A percentile compares a stretch with the other conserved stretches of the same genome.
phyloP scores from a whole-genome alignment of 2,329 filamentous ascomycete genomes.

The Proliferodiscus dingleyae region DNA sequence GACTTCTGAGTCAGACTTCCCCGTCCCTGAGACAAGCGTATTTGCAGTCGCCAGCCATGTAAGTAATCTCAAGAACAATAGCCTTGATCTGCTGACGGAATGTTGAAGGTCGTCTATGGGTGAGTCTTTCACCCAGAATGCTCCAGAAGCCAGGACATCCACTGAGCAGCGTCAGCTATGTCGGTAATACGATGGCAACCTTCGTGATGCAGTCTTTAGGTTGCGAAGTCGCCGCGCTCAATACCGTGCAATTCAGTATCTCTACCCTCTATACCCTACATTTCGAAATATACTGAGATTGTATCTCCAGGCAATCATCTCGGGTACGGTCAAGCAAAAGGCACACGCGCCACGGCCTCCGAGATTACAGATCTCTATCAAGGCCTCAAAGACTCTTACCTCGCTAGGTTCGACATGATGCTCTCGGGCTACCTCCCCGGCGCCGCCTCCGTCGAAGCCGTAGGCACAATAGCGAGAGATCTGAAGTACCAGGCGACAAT shows the following conservation, averaged over 20 bases:
- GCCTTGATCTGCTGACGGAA: conserved; percentile 15
- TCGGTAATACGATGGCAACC: conserved; percentile 95
- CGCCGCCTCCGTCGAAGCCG: conserved; percentile 74
- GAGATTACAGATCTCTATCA: conserved; percentile 82
- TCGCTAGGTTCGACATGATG: conserved; percentile 90
- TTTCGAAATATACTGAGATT: not conserved
- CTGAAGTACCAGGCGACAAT: conserved; percentile 61
- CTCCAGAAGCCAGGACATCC: not conserved
- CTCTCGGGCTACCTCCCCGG: conserved; percentile 92
- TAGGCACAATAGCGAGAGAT: conserved; percentile 79
- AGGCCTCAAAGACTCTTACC: conserved; percentile 75
- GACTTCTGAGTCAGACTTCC: conserved; percentile 23
- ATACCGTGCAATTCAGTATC: conserved; percentile 96
- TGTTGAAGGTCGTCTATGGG: conserved; percentile 65
- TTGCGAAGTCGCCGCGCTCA: conserved; percentile 88
- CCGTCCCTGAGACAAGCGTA: conserved; percentile 59
- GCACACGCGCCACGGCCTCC: conserved; percentile 72
- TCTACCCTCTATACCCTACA: conserved; percentile 11
- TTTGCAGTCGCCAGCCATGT: conserved; percentile 95
- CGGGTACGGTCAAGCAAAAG: conserved; percentile 83
- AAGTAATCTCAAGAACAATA: conserved; percentile 38
- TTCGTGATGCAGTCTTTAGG: conserved; percentile 92
- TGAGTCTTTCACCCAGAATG: conserved; percentile 40
- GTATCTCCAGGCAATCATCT: conserved; percentile 76
- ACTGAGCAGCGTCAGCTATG: conserved; percentile 60